Percentiles rank a stretch among this genome's conserved stretches.
Conservation (phyloP, 768 basidiomycete species). For the Tylopilus intermedius region DNA sequence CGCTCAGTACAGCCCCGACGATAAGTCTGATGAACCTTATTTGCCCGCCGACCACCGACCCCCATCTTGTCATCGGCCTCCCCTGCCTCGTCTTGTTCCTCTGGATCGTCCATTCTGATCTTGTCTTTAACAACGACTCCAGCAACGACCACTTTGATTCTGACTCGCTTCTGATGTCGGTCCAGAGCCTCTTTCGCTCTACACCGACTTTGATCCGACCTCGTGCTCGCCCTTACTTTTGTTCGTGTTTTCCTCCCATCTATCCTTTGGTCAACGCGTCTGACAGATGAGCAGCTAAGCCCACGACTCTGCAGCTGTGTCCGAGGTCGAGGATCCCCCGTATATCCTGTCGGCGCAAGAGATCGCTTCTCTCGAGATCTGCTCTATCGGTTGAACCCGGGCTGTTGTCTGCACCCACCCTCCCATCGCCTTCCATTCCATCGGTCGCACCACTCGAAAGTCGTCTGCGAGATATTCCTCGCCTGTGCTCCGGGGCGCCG, state of each 20-base stretch:
- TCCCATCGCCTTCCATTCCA: not conserved
- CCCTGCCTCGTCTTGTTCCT: constrained; percentile 21
- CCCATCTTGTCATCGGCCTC: constrained; percentile 28
- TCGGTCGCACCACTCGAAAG: constrained; percentile 13
- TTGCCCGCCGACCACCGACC: constrained; percentile 15
- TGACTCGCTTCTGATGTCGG: constrained; percentile 32
- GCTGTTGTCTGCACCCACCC: not conserved
- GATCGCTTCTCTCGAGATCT: constrained; percentile 2
- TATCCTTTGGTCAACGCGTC: constrained; percentile 1
- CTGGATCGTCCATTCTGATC: constrained; percentile 18
- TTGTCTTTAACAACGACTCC: constrained; percentile 19
- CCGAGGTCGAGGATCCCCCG: constrained; percentile 10
- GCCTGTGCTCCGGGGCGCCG: constrained; percentile 8
- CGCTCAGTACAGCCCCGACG: constrained; percentile 32
- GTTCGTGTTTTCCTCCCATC: constrained; percentile 13
- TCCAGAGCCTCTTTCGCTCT: constrained; percentile 17
- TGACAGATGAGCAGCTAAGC: constrained; percentile 21
- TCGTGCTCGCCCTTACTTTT: constrained; percentile 19
- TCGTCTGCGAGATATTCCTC: not conserved
- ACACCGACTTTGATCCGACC: constrained; percentile 5
- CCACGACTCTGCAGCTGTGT: not conserved
- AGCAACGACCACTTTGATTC: constrained; percentile 21
- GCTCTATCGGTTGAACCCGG: not conserved
- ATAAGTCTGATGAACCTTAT: constrained; percentile 27
- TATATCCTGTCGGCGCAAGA: constrained; percentile 10